Evolutionary conservation across 169 alveolate species (phyloP).

Genomic region (Amoebophrya sp.): DNA sequence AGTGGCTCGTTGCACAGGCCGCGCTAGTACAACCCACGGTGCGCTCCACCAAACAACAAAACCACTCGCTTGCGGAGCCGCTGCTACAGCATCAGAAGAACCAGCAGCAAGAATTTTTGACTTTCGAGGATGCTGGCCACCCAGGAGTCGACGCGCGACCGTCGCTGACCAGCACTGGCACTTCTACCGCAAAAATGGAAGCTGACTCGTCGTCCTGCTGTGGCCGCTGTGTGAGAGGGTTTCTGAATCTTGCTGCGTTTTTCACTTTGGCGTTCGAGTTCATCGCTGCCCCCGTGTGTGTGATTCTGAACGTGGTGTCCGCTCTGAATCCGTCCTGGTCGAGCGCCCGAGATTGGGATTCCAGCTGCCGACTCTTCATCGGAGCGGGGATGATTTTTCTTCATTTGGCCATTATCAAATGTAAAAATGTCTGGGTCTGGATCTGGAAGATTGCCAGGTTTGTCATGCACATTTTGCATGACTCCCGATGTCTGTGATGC

Average conservation of each 20-base stretch:
- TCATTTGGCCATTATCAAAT: not conserved
- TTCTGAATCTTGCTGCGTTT: not conserved
- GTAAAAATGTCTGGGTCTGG: too few species aligned
- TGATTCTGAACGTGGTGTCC: not conserved
- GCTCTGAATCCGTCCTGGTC: not conserved
- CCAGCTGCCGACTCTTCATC: not conserved
- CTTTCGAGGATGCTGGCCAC: not conserved
- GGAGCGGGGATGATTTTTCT: constrained; percentile 24
- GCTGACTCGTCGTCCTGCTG: not conserved
- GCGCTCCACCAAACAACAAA: too few species aligned
- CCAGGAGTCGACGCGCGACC: not conserved
- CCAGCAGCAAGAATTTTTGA: not conserved
- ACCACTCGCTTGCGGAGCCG: not conserved
- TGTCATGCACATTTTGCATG: too few species aligned
- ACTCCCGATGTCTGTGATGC: too few species aligned
- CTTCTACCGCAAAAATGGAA: not conserved
- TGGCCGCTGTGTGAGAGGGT: not conserved
- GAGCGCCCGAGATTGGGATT: not conserved
- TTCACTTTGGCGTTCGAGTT: constrained; percentile 12
- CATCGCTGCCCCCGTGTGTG: not conserved
- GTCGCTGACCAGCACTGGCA: not conserved
- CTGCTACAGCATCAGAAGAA: not conserved
- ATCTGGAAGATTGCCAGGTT: too few species aligned
- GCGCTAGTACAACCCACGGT: too few species aligned
- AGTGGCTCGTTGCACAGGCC: not conserved